A percentile compares a stretch with the other conserved stretches of the same genome.
phyloP scores from a whole-genome alignment of 768 basidiomycete genomes.

The Lepiota venenata region DNA sequence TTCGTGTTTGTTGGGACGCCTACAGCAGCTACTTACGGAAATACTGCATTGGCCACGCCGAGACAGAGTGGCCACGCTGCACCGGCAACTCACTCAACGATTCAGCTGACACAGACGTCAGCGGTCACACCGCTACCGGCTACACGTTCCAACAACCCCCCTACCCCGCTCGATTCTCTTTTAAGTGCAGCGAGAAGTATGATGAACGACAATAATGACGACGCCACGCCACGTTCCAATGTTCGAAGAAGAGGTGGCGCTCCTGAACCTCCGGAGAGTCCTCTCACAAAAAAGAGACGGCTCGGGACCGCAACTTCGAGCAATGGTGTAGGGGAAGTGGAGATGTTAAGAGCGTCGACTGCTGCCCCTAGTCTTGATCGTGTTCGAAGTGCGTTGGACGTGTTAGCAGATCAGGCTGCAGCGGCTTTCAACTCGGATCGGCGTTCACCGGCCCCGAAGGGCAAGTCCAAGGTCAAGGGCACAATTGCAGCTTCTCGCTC shows the following conservation, averaged over 20 bases:
- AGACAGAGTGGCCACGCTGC: constrained; percentile 2
- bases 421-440: constrained; percentile 39
- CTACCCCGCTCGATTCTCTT: constrained; percentile 53
- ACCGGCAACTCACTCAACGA: not conserved
- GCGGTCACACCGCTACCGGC: constrained; percentile 9
- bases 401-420: constrained; percentile 72
- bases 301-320: constrained; percentile 13
- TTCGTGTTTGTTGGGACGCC: constrained; percentile 26
- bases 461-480: constrained; percentile 7
- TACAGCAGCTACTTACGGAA: constrained; percentile 13
- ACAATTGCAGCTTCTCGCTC: not conserved
- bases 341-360: constrained; percentile 3
- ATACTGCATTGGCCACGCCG: constrained; percentile 12
- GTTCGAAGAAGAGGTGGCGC: constrained; percentile 19
- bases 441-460: constrained; percentile 11
- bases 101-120: constrained; percentile 2
- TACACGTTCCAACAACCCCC: constrained; percentile 17
- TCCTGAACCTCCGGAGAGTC: constrained; percentile 30
- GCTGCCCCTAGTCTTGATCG: constrained; percentile 16
- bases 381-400: constrained; percentile 59
- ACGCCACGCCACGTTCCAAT: constrained; percentile 10
- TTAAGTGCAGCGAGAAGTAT: constrained; percentile 58
- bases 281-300: constrained; percentile 31
- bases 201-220: constrained; percentile 38
- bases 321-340: constrained; percentile 1